These are phyloP conservation scores for Encephalitozoon intestinalis DNA, from an alignment of 371 early-diverging fungal species.

Conservation along the genomic window DNA sequence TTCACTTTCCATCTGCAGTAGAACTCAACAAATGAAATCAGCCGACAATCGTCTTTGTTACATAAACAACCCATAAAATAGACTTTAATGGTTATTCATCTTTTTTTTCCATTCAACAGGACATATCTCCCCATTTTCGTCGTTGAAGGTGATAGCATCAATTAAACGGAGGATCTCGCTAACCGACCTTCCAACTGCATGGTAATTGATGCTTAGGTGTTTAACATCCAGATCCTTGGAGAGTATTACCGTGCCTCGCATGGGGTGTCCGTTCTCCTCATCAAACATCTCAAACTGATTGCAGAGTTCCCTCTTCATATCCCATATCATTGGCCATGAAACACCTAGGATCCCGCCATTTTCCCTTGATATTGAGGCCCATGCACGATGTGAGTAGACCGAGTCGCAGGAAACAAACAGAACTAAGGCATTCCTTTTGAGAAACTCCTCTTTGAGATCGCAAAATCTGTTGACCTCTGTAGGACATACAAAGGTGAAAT, in stretches of 20 bases:
- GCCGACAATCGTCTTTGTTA: not conserved
- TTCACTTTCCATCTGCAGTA: not conserved
- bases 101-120: slow-evolving; percentile 51
- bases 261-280: slow-evolving; percentile 63
- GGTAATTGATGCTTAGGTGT: slow-evolving; percentile 68
- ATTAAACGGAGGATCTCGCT: slow-evolving; percentile 83
- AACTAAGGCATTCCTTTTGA: slow-evolving; percentile 66
- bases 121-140: slow-evolving; percentile 67
- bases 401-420: slow-evolving; percentile 74
- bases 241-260: slow-evolving; percentile 71
- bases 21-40: not conserved
- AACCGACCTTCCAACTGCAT: slow-evolving; percentile 81
- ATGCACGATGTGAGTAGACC: slow-evolving; percentile 65
- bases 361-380: slow-evolving; percentile 69
- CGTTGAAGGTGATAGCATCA: slow-evolving; percentile 75
- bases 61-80: not conserved
- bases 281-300: slow-evolving; percentile 71
- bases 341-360: slow-evolving; percentile 77
- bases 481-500: slow-evolving; percentile 63
- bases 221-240: slow-evolving; percentile 71
- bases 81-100: not conserved
- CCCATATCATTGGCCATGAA: slow-evolving; percentile 64
- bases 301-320: slow-evolving; percentile 73
- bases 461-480: slow-evolving; percentile 72
- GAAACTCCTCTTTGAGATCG: slow-evolving; percentile 74